Conservation (phyloP, 2,329 filamentous ascomycete species). For the Didymella segeticola region DNA sequence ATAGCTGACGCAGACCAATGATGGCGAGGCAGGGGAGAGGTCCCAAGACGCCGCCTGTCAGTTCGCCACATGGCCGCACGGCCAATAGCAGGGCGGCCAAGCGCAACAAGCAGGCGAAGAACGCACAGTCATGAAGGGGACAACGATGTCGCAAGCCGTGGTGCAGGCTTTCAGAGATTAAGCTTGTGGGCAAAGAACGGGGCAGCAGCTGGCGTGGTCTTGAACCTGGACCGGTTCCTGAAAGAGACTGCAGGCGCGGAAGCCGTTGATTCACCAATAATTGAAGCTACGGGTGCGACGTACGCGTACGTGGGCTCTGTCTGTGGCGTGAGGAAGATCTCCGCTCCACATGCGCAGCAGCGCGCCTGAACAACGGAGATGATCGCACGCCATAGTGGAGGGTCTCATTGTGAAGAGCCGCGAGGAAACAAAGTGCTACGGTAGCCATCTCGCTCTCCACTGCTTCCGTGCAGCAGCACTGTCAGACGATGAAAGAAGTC, state of each 20-base stretch:
- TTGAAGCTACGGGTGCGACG: conserved; percentile 5
- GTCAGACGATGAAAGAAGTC: background rate
- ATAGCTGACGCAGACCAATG: conserved; percentile 15
- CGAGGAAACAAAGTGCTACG: background rate
- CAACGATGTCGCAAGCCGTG: conserved; percentile 1
- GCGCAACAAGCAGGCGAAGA: background rate
- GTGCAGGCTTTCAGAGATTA: background rate
- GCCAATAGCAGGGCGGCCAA: background rate
- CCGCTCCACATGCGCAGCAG: conserved; percentile 6
- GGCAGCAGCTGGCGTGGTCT: conserved; percentile 10
- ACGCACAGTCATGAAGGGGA: background rate
- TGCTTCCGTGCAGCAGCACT: background rate
- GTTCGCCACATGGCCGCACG: conserved; percentile 17
- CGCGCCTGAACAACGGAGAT: background rate
- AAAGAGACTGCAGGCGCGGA: conserved; percentile 9
- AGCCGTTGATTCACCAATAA: conserved; percentile 13
- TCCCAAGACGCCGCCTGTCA: conserved; percentile 6
- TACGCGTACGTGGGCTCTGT: conserved; percentile 18
- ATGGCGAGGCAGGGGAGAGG: background rate
- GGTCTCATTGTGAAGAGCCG: background rate
- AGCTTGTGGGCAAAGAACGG: conserved; percentile 3
- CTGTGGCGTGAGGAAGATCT: conserved; percentile 11
- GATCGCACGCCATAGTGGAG: conserved; percentile 8
- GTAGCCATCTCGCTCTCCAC: too few relatives aligned
- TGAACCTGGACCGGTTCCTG: conserved; percentile 6